Conservation (phyloP, 1,284 basidiomycete genomes). For the Mycosarcoma mackinlayi region DNA sequence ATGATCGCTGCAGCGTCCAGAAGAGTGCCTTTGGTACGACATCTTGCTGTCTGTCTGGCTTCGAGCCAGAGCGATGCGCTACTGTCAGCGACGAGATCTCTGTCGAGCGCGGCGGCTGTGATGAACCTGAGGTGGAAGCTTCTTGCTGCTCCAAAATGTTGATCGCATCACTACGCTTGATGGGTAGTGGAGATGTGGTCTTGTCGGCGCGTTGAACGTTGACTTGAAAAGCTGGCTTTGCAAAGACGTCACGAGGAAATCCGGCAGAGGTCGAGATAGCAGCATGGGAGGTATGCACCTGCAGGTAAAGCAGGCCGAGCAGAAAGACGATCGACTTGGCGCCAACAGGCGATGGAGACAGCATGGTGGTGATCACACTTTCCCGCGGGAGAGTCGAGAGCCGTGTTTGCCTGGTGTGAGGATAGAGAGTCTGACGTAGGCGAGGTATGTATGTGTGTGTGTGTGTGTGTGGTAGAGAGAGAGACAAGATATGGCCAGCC, state of each 20-base stretch:
- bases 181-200: constrained; percentile 14
- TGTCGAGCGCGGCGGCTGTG: constrained; percentile 2
- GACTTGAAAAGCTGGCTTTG: constrained; percentile 42
- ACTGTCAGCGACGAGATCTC: constrained; percentile 15
- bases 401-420: too few relatives aligned
- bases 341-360: constrained; percentile 15
- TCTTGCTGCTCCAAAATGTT: constrained; percentile 37
- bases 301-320: constrained; percentile 30
- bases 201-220: constrained; percentile 1
- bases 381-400: too few relatives aligned
- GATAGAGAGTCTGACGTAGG: too few relatives aligned
- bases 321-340: constrained; percentile 28
- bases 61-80: neutral
- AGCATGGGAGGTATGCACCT: constrained; percentile 21
- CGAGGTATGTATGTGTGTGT: too few relatives aligned
- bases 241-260: constrained; percentile 50
- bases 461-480: too few relatives aligned
- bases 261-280: constrained; percentile 31
- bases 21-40: neutral
- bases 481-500: too few relatives aligned
- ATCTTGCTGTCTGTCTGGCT: neutral
- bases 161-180: constrained; percentile 29
- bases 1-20: constrained; percentile 32
- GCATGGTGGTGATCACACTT: neutral
- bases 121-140: constrained; percentile 8